Evolutionary conservation across 2,329 filamentous ascomycete species (phyloP), one percentile per base, ranked within the genome.

Genomic region (Arachnomyces sp.): DNA sequence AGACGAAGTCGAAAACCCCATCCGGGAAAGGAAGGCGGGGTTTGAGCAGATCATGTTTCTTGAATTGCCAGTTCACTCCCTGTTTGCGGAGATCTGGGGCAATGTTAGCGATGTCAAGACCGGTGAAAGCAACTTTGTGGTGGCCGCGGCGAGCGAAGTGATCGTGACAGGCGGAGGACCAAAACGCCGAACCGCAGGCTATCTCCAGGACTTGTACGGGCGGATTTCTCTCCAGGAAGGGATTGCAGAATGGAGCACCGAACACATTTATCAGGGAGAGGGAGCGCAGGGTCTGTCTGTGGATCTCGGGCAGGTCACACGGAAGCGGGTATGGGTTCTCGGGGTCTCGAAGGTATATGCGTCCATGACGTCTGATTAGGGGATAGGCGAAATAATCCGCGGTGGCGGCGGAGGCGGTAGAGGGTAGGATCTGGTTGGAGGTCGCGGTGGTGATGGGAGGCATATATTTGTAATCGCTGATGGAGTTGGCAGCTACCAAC

Each of bases 101-200:
- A 16, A 90, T 61, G 3, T 84, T 81, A 7, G 84, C 83, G 41
- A 94, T 78, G 57, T 95, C 88, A 31, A 95, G 64, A 1, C 88
- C 89, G 0, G 83, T 86, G 57, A 93, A 95, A 4, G 78, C 77
- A 15, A 93, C 80, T 44, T 80, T 73, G 3, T 72, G 66, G 55
- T 84, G 74, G 11, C 86, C 86, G 40, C 76, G 71, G 36, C 77
- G 73, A 42, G 75, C 72, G 56, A 89, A 86, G 62, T 86, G 84
- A 28, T 86, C 78, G 60, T 94, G 84, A 60, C 86, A 93, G 69
- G 87, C 80, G 25, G 85, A 82, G 52, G 85, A 89, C 89, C 89
- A 95, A 57, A 93, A 85, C 16, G 80, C 90, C 14, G 84, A 84
- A 13, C 89, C 89, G 61, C 90, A 96, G 21, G 82, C 88, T 28